Percentiles rank a stretch among this genome's conserved stretches.
These are phyloP conservation scores for Trifolium repens DNA, from an alignment of 306 rosid genomes.

Conservation along the genomic window DNA sequence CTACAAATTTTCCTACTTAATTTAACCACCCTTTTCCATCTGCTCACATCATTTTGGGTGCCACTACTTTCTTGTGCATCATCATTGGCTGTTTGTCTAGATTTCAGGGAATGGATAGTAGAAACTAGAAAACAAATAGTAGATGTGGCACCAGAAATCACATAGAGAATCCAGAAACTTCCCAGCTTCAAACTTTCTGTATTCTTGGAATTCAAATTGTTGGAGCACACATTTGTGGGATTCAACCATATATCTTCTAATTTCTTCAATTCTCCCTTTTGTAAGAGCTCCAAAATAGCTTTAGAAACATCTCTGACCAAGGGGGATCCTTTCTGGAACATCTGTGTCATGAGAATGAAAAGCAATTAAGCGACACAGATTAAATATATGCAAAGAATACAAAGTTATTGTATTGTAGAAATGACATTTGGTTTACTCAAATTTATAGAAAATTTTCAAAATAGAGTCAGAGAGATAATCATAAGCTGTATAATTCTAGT, in stretches of 20 bases:
- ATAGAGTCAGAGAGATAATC: no score
- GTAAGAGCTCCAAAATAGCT: conserved; percentile 56
- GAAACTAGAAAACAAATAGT: conserved; percentile 56
- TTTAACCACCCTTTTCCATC: conserved; percentile 29
- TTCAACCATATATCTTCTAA: conserved; percentile 55
- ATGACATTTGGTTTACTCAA: no score
- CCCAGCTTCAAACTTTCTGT: conserved; percentile 49
- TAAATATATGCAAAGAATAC: neutral
- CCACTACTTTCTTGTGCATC: conserved; percentile 29
- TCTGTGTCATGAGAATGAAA: conserved; percentile 49
- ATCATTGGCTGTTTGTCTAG: conserved; percentile 19
- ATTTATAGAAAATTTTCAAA: no score
- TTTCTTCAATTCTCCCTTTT: conserved; percentile 46
- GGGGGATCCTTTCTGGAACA: conserved; percentile 78
- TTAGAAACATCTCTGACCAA: conserved; percentile 60
- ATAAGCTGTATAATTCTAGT: conserved; percentile 9
- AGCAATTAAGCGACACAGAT: neutral
- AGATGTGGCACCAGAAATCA: conserved; percentile 57
- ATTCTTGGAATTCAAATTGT: conserved; percentile 3
- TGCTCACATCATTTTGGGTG: neutral
- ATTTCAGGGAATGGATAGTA: conserved; percentile 24
- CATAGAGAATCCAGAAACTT: conserved; percentile 64
- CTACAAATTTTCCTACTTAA: conserved; percentile 32
- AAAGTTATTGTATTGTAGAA: neutral
- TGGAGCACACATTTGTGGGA: conserved; percentile 36